These are phyloP conservation scores for Amanita rubescens DNA, from an alignment of 768 basidiomycete species.

Conservation along the genomic window DNA sequence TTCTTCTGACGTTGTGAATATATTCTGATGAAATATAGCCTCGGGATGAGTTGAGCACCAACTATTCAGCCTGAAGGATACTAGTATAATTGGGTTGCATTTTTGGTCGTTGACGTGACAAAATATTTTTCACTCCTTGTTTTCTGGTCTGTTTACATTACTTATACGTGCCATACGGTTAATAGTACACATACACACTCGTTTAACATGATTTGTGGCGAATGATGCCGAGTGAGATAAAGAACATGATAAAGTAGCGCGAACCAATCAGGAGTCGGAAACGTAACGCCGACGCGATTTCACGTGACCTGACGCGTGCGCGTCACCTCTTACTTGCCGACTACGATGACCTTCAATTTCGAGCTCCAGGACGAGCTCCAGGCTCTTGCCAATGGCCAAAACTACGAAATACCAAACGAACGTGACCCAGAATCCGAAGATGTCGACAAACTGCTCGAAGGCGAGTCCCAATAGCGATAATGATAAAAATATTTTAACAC, in stretches of 20 bases:
- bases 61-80: neutral
- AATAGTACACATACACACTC: constrained; percentile 2
- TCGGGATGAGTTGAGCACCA: neutral
- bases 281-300: constrained; percentile 2
- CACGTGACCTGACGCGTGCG: constrained; percentile 12
- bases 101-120: neutral
- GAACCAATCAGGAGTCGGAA: no score
- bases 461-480: constrained; percentile 23
- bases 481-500: neutral
- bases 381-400: constrained; percentile 48
- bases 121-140: neutral
- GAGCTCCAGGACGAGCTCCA: constrained; percentile 77
- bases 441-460: constrained; percentile 49
- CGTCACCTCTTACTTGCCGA: constrained; percentile 1
- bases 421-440: constrained; percentile 55
- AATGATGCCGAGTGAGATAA: neutral
- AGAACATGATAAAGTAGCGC: no score
- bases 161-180: constrained; percentile 1
- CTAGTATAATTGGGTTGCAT: neutral
- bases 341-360: constrained; percentile 39
- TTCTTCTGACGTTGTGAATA: neutral
- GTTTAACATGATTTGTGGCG: neutral
- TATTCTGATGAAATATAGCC: neutral
- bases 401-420: constrained; percentile 64
- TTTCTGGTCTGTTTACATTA: neutral